Conservation (phyloP, 2,329 filamentous ascomycete species). For the Fusarium irregulare region DNA sequence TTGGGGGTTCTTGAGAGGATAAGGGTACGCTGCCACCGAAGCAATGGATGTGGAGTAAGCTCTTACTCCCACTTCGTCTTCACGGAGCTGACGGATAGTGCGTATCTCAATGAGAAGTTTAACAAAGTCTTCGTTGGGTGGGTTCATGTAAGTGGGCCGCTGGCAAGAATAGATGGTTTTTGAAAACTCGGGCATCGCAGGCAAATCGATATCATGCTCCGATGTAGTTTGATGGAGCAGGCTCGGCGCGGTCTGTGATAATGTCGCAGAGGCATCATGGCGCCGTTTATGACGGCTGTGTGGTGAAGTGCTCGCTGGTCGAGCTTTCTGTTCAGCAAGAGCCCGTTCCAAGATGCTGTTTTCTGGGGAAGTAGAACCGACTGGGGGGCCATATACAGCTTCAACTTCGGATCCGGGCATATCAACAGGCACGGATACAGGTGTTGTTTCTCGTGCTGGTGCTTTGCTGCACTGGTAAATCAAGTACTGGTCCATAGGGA, state of each 20-base stretch:
- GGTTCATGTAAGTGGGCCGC: slow-evolving; percentile 74
- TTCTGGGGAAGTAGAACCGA: slow-evolving; percentile 18
- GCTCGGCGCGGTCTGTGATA: slow-evolving; percentile 42
- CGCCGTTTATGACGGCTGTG: slow-evolving; percentile 16
- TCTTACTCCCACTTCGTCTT: slow-evolving; percentile 82
- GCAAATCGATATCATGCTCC: slow-evolving; percentile 76
- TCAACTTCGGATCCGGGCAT: not conserved
- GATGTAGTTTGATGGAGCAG: slow-evolving; percentile 79
- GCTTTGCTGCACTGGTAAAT: slow-evolving; percentile 63
- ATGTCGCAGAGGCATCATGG: slow-evolving; percentile 3
- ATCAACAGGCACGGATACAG: not conserved
- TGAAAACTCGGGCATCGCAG: slow-evolving; percentile 74
- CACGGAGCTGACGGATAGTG: slow-evolving; percentile 74
- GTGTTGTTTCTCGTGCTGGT: not conserved
- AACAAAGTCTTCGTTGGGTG: slow-evolving; percentile 82
- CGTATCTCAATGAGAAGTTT: slow-evolving; percentile 79
- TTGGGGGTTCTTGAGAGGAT: slow-evolving; percentile 53
- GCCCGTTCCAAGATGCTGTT: slow-evolving; percentile 41
- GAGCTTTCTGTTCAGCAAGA: slow-evolving; percentile 23
- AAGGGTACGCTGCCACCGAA: slow-evolving; percentile 82
- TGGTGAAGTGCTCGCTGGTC: slow-evolving; percentile 15
- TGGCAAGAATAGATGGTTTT: slow-evolving; percentile 79
- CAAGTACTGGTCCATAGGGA: slow-evolving; percentile 63
- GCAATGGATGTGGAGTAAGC: slow-evolving; percentile 92
- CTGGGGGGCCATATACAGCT: not conserved